These are phyloP conservation scores for Spraguea lophii DNA, from an alignment of 371 early-diverging fungal genomes.

Conservation along the genomic window DNA sequence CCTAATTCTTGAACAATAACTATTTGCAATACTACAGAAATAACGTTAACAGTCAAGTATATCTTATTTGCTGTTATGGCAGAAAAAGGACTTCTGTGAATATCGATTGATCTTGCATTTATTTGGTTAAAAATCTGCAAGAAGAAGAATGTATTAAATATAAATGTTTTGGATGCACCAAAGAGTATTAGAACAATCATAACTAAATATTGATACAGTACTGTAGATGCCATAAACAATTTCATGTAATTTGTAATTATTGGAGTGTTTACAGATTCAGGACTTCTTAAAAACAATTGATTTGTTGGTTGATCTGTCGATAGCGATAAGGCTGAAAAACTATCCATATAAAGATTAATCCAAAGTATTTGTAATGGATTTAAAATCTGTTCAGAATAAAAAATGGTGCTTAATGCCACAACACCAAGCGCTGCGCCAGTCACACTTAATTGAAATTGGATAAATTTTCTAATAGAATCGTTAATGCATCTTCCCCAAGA, in stretches of 20 bases:
- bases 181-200: constrained; percentile 49
- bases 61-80: too few relatives aligned
- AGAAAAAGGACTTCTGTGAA: constrained; percentile 47
- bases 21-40: too few relatives aligned
- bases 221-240: constrained; percentile 67
- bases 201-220: constrained; percentile 55
- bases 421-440: constrained; percentile 62
- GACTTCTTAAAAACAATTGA: constrained; percentile 56
- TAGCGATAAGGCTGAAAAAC: constrained; percentile 60
- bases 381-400: constrained; percentile 49
- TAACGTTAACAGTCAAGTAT: too few relatives aligned
- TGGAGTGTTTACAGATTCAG: constrained; percentile 55
- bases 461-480: constrained; percentile 71
- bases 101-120: constrained; percentile 1
- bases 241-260: constrained; percentile 66
- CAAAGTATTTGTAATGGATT: constrained; percentile 65
- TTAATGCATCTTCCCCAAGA: constrained; percentile 79
- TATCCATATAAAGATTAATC: constrained; percentile 61
- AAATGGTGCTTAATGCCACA: constrained; percentile 50
- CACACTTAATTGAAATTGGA: constrained; percentile 80
- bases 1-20: too few relatives aligned
- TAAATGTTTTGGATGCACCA: constrained; percentile 51
- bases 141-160: constrained; percentile 80
- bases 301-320: constrained; percentile 58
- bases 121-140: constrained; percentile 64